Evolutionary conservation across 2,329 filamentous ascomycete genomes (phyloP), one percentile per base, ranked within the genome.

Genomic region (Polychaeton citri): DNA sequence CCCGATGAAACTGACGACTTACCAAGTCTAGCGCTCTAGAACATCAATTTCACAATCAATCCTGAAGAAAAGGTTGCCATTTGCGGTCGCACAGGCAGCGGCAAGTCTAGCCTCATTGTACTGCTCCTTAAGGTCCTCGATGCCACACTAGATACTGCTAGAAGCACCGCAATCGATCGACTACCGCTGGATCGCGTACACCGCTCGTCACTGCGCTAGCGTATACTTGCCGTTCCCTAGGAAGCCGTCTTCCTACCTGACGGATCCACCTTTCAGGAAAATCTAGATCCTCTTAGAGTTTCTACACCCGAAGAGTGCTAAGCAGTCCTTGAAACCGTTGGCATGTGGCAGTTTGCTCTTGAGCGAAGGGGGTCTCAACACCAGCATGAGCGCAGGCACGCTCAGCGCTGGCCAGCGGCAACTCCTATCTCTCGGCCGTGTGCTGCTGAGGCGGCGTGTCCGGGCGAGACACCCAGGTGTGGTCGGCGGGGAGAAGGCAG

Each of bases 401-500:
- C 20, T 37, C 12, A 33, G 28, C 13, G 16, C 21, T 9, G 34
- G 38, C 19, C 38, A 81, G 51, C 67, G 66, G 31, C 76, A 81
- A 46, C 61, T 81, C 0, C 76, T 81, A 44, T 74, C 68, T 42
- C 63, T 81, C 1, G 75, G 71, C 0, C 57, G 75, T 0, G 76
- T 73, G 0, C 61, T 79, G 13, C 52, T 80, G 6, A 41, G 21
- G 17, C 30, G 24, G 24, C 24, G 24, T 15, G 24, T 28, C 12
- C 3, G 24, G 24, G 24, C 24, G 24, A 28, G 24, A 7, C 24
- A 28, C 4, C 24, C 15, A 7, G 24, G 24, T 7, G 24, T 28
- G 24, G 3, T 28, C 15, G 7, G 24, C 24, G 24, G 24, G 5
- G 24, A 28, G 7, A 28, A 28, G 7, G 7, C 24, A 28, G 24